A percentile compares a stretch with the other conserved stretches of the same genome.
These are phyloP conservation scores for Ballota nigra DNA, from an alignment of 257 asterid species.

Conservation along the genomic window DNA sequence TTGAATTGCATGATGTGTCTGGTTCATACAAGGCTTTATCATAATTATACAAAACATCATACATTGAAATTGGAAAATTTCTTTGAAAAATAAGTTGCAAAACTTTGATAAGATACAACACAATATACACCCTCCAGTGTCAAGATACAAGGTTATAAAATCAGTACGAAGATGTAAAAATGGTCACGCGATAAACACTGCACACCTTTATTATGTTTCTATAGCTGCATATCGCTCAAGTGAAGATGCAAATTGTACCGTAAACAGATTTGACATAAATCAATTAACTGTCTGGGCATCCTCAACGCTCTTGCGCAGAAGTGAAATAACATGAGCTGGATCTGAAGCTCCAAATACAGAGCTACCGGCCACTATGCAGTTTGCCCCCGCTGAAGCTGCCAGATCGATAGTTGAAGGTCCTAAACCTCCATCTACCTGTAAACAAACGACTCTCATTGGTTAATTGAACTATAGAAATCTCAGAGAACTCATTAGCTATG, in stretches of 20 bases:
- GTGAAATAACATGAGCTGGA: slow-evolving; percentile 75
- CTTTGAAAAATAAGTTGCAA: background rate
- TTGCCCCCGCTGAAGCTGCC: slow-evolving; percentile 85
- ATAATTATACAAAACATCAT: background rate
- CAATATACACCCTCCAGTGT: background rate
- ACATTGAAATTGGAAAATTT: background rate
- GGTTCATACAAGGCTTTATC: no score
- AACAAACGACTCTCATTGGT: background rate
- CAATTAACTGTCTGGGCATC: slow-evolving; percentile 35
- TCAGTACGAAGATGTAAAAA: background rate
- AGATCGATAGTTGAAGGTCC: slow-evolving; percentile 82
- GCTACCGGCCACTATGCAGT: slow-evolving; percentile 91
- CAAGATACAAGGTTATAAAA: background rate
- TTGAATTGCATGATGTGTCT: no score
- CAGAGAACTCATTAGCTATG: background rate
- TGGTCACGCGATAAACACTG: background rate
- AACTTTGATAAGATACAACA: background rate
- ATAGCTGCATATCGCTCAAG: background rate
- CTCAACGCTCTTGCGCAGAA: slow-evolving; percentile 52
- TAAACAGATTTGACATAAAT: background rate
- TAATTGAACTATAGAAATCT: background rate
- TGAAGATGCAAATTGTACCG: background rate
- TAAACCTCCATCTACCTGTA: slow-evolving; percentile 90
- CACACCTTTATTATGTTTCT: background rate
- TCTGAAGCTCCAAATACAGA: slow-evolving; percentile 86